Evolutionary conservation across 306 rosid species (phyloP).

Genomic region (Citrullus colocynthis): DNA sequence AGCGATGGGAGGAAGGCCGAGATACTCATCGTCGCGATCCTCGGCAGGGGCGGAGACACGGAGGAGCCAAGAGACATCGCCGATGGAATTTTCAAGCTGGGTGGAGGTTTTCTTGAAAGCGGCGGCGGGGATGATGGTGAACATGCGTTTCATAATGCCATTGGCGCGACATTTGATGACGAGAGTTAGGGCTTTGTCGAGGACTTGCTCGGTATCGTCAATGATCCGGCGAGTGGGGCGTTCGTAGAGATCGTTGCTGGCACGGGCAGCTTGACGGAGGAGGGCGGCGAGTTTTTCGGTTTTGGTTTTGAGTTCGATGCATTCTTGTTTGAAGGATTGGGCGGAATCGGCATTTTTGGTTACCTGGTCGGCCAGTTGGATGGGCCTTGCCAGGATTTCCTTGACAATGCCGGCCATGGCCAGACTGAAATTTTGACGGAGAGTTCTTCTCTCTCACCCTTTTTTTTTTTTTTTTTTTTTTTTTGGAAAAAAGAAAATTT

Average conservation of each 20-base stretch:
- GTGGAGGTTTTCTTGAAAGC: slow-evolving; percentile 40
- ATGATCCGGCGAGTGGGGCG: slow-evolving; percentile 70
- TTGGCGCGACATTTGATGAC: slow-evolving; percentile 52
- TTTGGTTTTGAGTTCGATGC: slow-evolving; percentile 50
- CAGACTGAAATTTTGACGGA: background rate
- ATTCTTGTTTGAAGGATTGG: slow-evolving; percentile 45
- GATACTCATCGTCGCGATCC: slow-evolving; percentile 52
- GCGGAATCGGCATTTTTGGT: slow-evolving; percentile 45
- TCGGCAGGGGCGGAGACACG: slow-evolving; percentile 53
- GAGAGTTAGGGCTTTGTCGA: slow-evolving; percentile 47
- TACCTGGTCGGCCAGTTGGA: slow-evolving; percentile 67
- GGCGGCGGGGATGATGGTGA: slow-evolving; percentile 57
- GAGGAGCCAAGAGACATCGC: slow-evolving; percentile 74
- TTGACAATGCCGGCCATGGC: slow-evolving; percentile 60
- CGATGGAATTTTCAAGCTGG: slow-evolving; percentile 59
- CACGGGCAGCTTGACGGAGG: slow-evolving; percentile 65
- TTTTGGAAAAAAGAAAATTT: background rate
- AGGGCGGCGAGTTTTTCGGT: slow-evolving; percentile 65
- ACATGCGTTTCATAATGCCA: slow-evolving; percentile 40
- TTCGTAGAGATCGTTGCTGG: slow-evolving; percentile 61
- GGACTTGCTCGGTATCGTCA: slow-evolving; percentile 61
- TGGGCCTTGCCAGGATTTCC: slow-evolving; percentile 79
- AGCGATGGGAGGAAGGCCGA: slow-evolving; percentile 74
- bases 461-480: background rate
- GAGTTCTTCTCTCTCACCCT: background rate